A percentile compares a stretch with the other conserved stretches of the same genome.
These are phyloP conservation scores for Zangia roseola DNA, from an alignment of 768 basidiomycete genomes.

Conservation along the genomic window DNA sequence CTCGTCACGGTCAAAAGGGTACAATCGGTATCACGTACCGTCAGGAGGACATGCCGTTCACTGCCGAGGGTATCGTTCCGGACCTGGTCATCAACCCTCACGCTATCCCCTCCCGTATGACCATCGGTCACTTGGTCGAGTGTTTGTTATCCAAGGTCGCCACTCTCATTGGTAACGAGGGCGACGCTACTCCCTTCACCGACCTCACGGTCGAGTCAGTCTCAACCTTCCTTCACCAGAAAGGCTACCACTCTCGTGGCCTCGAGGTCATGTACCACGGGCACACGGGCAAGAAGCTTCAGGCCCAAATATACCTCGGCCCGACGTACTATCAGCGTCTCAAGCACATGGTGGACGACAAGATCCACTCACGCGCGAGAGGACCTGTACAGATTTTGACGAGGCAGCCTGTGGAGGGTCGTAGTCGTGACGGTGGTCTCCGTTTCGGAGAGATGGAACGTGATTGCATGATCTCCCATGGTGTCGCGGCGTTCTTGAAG, in stretches of 20 bases:
- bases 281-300: slow-evolving; percentile 96
- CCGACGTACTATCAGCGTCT: slow-evolving; percentile 99
- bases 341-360: slow-evolving; percentile 99
- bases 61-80: slow-evolving; percentile 92
- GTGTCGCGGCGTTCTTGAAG: slow-evolving; percentile 96
- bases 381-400: slow-evolving; percentile 98
- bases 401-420: slow-evolving; percentile 96
- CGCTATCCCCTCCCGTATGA: slow-evolving; percentile 99
- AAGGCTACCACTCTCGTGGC: slow-evolving; percentile 96
- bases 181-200: slow-evolving; percentile 98
- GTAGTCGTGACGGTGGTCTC: slow-evolving; percentile 96
- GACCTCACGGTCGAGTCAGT: slow-evolving; percentile 97
- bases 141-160: slow-evolving; percentile 96
- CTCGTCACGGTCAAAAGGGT: slow-evolving; percentile 99
- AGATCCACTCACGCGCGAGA: slow-evolving; percentile 96
- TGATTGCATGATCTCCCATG: slow-evolving; percentile 99
- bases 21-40: slow-evolving; percentile 99
- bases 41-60: slow-evolving; percentile 99
- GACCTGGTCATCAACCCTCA: slow-evolving; percentile 99
- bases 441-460: slow-evolving; percentile 99
- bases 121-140: slow-evolving; percentile 98
- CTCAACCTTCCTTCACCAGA: slow-evolving; percentile 83
- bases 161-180: slow-evolving; percentile 93
- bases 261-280: slow-evolving; percentile 99
- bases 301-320: slow-evolving; percentile 97